A percentile compares a stretch with the other conserved stretches of the same genome.
Conservation (phyloP, 2,329 filamentous ascomycete genomes). For the Trichothecium roseum region DNA sequence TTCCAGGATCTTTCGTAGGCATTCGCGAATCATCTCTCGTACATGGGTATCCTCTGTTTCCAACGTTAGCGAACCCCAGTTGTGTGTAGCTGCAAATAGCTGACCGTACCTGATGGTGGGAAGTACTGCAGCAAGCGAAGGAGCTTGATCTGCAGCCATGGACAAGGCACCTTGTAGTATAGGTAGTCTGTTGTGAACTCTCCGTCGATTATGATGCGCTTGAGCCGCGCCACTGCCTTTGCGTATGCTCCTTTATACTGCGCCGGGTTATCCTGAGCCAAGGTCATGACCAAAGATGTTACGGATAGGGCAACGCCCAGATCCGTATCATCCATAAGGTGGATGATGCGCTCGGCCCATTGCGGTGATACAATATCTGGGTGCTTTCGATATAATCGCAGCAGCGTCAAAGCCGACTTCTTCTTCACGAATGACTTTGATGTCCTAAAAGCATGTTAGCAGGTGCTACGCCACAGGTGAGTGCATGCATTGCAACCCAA, state of each 20-base stretch:
- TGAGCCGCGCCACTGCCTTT: constrained; percentile 82
- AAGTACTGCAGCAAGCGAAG: constrained; percentile 91
- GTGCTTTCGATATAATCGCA: constrained; percentile 89
- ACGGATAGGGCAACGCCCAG: constrained; percentile 92
- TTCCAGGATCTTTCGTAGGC: constrained; percentile 83
- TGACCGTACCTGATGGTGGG: constrained; percentile 67
- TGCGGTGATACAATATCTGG: constrained; percentile 89
- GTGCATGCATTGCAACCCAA: constrained; percentile 10
- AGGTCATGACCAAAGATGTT: constrained; percentile 86
- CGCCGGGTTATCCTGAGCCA: constrained; percentile 89
- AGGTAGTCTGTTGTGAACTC: constrained; percentile 87
- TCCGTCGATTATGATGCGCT: constrained; percentile 81
- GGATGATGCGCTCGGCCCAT: constrained; percentile 96
- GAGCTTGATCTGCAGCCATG: constrained; percentile 95
- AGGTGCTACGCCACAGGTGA: constrained; percentile 5
- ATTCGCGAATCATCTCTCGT: constrained; percentile 83
- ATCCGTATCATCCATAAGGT: constrained; percentile 95
- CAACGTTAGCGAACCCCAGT: not conserved
- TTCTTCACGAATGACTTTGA: constrained; percentile 99
- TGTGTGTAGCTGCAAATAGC: not conserved
- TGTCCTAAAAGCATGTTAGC: constrained; percentile 22
- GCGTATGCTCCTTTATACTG: constrained; percentile 90
- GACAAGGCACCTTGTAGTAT: constrained; percentile 99
- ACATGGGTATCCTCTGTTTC: constrained; percentile 77
- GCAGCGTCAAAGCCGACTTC: constrained; percentile 87